phyloP scores from a whole-genome alignment of 306 rosid species.

The Glycine tomentella region DNA sequence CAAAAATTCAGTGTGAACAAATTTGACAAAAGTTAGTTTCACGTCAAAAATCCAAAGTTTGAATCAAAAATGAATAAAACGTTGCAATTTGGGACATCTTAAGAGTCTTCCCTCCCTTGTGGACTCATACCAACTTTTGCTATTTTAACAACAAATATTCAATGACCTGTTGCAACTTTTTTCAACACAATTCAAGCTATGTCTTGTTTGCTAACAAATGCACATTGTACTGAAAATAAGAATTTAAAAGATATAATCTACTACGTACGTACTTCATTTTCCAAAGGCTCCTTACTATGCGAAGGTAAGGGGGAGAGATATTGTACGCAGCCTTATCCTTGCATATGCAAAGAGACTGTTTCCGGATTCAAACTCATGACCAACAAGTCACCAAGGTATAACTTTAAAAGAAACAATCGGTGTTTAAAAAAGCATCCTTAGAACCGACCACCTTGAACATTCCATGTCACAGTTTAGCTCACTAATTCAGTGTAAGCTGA shows the following conservation, averaged over 20 bases:
- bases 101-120: background rate
- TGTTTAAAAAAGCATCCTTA: background rate
- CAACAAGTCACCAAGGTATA: no score
- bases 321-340: no score
- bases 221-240: background rate
- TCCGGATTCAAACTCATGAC: no score
- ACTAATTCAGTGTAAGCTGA: constrained; percentile 28
- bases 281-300: no score
- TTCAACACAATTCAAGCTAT: background rate
- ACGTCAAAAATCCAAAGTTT: background rate
- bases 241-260: constrained; percentile 23
- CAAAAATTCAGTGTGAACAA: background rate
- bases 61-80: background rate
- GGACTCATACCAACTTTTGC: background rate
- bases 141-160: background rate
- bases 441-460: constrained; percentile 30
- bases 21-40: constrained; percentile 16
- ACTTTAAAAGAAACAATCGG: constrained; percentile 12
- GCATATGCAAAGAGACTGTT: no score
- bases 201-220: constrained; percentile 26
- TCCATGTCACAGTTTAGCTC: constrained; percentile 20
- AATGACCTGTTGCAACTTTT: constrained; percentile 4
- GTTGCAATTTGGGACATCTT: background rate
- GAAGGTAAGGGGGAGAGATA: no score
- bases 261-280: no score